These are phyloP conservation scores for Coniochaeta pulveracea DNA, from an alignment of 2,329 filamentous ascomycete species.

Conservation along the genomic window DNA sequence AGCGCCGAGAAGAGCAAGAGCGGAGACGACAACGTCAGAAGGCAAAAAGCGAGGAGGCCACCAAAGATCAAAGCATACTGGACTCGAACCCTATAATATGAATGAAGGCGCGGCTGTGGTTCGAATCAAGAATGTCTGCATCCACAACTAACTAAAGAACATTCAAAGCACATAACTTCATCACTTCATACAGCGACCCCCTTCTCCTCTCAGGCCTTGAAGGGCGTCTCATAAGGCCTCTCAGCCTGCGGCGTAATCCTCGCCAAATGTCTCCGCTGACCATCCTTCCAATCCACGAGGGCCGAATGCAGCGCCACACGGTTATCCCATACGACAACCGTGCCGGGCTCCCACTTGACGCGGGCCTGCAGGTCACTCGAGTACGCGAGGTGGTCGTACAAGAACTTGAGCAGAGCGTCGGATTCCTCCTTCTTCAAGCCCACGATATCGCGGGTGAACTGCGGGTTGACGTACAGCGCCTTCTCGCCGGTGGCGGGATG, in stretches of 20 bases:
- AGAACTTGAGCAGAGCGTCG: slow-evolving; percentile 64
- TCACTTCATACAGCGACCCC: background rate
- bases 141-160: slow-evolving; percentile 3
- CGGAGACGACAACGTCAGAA: slow-evolving; percentile 8
- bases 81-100: no score
- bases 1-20: slow-evolving; percentile 10
- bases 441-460: slow-evolving; percentile 74
- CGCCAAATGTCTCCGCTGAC: slow-evolving; percentile 67
- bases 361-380: slow-evolving; percentile 64
- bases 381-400: slow-evolving; percentile 63
- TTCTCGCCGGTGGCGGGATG: slow-evolving; percentile 80
- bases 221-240: slow-evolving; percentile 60
- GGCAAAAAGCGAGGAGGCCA: slow-evolving; percentile 4
- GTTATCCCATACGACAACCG: slow-evolving; percentile 83
- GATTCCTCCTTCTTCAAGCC: slow-evolving; percentile 82
- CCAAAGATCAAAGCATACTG: no score
- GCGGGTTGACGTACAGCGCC: slow-evolving; percentile 70
- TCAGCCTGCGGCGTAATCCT: slow-evolving; percentile 78
- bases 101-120: no score
- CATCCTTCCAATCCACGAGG: slow-evolving; percentile 70
- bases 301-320: slow-evolving; percentile 70
- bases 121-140: no score
- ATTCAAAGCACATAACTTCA: background rate
- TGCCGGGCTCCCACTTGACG: slow-evolving; percentile 68
- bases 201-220: slow-evolving; percentile 17